A percentile compares a stretch with the other conserved stretches of the same genome.
phyloP scores from a whole-genome alignment of 1,284 basidiomycete genomes.

The Volvariella surrecta region DNA sequence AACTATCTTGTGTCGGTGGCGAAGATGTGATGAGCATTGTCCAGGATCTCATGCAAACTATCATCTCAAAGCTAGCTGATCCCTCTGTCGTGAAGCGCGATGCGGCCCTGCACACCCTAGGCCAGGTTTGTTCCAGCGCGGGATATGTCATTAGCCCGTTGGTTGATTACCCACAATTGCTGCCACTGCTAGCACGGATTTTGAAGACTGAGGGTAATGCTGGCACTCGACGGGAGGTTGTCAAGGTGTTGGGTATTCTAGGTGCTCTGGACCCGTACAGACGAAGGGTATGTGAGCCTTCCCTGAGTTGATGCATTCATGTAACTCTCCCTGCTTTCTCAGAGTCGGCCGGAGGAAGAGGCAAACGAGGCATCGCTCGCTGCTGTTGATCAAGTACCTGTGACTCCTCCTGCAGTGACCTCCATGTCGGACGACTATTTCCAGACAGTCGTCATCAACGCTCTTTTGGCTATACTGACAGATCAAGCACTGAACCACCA shows the following conservation, averaged over 20 bases:
- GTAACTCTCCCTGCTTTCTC: conserved; percentile 10
- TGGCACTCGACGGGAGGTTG: conserved; percentile 79
- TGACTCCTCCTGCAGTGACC: conserved; percentile 35
- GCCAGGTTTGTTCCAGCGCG: conserved; percentile 93
- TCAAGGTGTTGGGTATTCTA: conserved; percentile 93
- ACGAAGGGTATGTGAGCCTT: conserved; percentile 61
- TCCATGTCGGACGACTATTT: conserved; percentile 89
- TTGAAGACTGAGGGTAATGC: conserved; percentile 78
- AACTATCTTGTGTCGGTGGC: conserved; percentile 89
- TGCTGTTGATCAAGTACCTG: conserved; percentile 50
- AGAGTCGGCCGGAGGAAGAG: conserved; percentile 69
- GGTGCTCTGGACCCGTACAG: conserved; percentile 98
- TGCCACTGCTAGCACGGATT: conserved; percentile 85
- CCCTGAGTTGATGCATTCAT: conserved; percentile 2
- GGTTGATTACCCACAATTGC: conserved; percentile 84
- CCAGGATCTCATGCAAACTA: conserved; percentile 82
- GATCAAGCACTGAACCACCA: conserved; percentile 82
- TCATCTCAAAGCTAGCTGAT: conserved; percentile 85
- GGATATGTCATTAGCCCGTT: conserved; percentile 92
- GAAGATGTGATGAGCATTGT: conserved; percentile 86
- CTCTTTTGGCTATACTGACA: conserved; percentile 82
- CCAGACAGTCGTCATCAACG: conserved; percentile 92
- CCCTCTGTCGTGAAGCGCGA: conserved; percentile 84
- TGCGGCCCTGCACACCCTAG: conserved; percentile 89
- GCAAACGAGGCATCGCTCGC: conserved; percentile 61